Percentiles rank a stretch among this genome's conserved stretches.
These are phyloP conservation scores for Cystobasidium tubakii DNA, from an alignment of 768 basidiomycete species.

Conservation along the genomic window DNA sequence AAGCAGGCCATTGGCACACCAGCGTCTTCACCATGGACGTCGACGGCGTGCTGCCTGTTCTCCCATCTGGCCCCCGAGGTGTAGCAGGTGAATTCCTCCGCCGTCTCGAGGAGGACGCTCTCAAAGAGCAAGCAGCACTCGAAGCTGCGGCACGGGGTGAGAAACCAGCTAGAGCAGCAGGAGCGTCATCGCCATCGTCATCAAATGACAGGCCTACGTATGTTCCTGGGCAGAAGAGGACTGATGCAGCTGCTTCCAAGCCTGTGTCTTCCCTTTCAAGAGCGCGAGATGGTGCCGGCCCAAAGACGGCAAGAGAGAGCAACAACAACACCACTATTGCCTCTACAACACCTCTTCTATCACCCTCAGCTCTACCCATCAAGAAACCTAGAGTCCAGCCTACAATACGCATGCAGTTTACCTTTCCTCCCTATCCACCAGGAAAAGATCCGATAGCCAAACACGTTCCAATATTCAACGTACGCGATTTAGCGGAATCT, in stretches of 20 bases:
- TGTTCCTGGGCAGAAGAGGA: slow-evolving; percentile 1
- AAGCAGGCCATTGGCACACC: not conserved
- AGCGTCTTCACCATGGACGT: slow-evolving; percentile 14
- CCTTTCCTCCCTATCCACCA: slow-evolving; percentile 11
- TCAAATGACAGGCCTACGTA: slow-evolving; percentile 4
- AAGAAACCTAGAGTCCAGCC: slow-evolving; percentile 29
- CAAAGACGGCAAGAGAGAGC: no score
- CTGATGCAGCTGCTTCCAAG: not conserved
- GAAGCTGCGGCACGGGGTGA: slow-evolving; percentile 1
- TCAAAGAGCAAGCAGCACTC: slow-evolving; percentile 2
- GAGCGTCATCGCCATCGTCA: not conserved
- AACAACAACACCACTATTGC: not conserved
- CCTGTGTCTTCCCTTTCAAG: not conserved
- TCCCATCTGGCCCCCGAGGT: slow-evolving; percentile 12
- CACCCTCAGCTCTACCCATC: not conserved
- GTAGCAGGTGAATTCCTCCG: slow-evolving; percentile 17
- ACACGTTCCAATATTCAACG: slow-evolving; percentile 34
- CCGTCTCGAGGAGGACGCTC: slow-evolving; percentile 10
- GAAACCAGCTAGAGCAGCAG: not conserved
- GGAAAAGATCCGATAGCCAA: slow-evolving; percentile 9
- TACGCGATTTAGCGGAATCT: slow-evolving; percentile 14
- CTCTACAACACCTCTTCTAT: not conserved
- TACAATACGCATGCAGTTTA: slow-evolving; percentile 34
- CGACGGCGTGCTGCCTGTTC: slow-evolving; percentile 9
- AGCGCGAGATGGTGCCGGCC: no score